phyloP scores from a whole-genome alignment of 2,329 filamentous ascomycete genomes.

The Trichoderma sp. region DNA sequence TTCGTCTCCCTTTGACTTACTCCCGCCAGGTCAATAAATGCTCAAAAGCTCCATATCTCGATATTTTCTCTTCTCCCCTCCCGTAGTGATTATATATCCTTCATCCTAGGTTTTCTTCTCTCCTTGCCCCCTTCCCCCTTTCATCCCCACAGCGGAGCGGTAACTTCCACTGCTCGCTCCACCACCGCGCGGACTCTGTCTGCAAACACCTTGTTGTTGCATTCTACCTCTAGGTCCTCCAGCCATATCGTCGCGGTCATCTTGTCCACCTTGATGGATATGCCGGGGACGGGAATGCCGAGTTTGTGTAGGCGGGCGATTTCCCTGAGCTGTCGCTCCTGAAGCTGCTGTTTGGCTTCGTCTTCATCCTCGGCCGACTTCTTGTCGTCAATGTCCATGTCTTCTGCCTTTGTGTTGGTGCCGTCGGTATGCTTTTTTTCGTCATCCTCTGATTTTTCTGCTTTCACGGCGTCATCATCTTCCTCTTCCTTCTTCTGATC shows the following conservation, averaged over 20 bases:
- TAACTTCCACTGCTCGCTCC: constrained; percentile 85
- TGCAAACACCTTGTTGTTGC: constrained; percentile 73
- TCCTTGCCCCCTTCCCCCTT: too few species aligned
- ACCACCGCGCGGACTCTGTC: constrained; percentile 88
- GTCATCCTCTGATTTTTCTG: background rate
- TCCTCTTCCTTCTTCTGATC: background rate
- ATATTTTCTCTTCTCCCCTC: background rate
- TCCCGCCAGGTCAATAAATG: background rate
- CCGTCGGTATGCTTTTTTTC: background rate
- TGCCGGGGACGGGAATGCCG: constrained; percentile 87
- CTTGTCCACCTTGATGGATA: constrained; percentile 86
- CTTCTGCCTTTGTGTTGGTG: background rate
- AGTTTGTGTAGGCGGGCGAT: constrained; percentile 77
- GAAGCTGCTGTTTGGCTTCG: constrained; percentile 42
- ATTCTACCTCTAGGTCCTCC: constrained; percentile 89
- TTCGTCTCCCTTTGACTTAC: background rate
- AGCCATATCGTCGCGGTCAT: constrained; percentile 88
- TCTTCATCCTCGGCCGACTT: background rate
- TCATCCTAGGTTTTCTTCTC: background rate
- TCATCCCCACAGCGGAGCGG: constrained; percentile 70
- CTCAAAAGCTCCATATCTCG: background rate
- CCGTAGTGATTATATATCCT: background rate
- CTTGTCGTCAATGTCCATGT: constrained; percentile 2
- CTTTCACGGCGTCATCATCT: background rate
- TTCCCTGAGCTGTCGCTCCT: constrained; percentile 67